Conservation (phyloP, 768 basidiomycete genomes). For the Rhizopogon salebrosus region DNA sequence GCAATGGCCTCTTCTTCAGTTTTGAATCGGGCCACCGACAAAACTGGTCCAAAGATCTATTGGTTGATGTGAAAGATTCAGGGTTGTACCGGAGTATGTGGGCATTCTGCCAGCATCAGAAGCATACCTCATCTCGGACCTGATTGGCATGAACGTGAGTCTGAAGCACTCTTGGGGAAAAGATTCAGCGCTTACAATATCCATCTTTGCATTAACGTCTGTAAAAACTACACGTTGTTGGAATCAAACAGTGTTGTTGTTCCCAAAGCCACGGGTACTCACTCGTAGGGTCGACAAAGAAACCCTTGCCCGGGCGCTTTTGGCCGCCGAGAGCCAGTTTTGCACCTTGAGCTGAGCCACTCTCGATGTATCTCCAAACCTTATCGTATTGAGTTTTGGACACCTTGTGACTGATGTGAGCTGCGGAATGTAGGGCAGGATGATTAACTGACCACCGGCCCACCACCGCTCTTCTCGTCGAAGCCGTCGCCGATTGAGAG, state of each 20-base stretch:
- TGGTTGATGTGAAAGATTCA: slow-evolving; percentile 5
- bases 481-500: slow-evolving; percentile 79
- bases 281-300: slow-evolving; percentile 88
- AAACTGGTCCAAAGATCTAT: slow-evolving; percentile 93
- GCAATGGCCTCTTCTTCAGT: slow-evolving; percentile 83
- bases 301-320: slow-evolving; percentile 74
- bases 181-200: slow-evolving; percentile 53
- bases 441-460: slow-evolving; percentile 65
- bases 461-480: slow-evolving; percentile 67
- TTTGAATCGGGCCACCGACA: slow-evolving; percentile 76
- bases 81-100: slow-evolving; percentile 5
- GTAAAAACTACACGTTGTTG: slow-evolving; percentile 59
- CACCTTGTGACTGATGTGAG: slow-evolving; percentile 40
- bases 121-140: slow-evolving; percentile 27
- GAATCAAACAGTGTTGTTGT: background rate
- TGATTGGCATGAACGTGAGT: slow-evolving; percentile 22
- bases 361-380: slow-evolving; percentile 84
- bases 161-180: background rate
- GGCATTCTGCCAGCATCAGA: slow-evolving; percentile 1
- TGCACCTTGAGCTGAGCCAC: slow-evolving; percentile 82
- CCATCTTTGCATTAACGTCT: slow-evolving; percentile 77
- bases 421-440: background rate
- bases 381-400: slow-evolving; percentile 83
- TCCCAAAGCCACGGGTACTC: slow-evolving; percentile 24
- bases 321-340: slow-evolving; percentile 73